phyloP scores from a whole-genome alignment of 495 filamentous ascomycete genomes.

The Penicillium pancosmium region DNA sequence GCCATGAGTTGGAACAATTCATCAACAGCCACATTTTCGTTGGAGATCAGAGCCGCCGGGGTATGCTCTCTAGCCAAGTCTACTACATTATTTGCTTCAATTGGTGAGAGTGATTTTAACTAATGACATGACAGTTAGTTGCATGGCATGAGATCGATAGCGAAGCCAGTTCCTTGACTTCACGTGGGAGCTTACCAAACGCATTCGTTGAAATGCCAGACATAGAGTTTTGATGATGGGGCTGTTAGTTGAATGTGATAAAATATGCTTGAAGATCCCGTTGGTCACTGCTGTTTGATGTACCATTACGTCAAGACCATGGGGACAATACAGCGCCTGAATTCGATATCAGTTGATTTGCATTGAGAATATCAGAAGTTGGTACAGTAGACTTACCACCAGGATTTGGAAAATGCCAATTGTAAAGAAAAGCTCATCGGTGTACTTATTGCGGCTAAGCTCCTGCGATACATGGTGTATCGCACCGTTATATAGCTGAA shows the following conservation, averaged over 20 bases:
- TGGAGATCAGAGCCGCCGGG: neutral
- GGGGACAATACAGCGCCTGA: constrained; percentile 8
- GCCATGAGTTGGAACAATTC: constrained; percentile 8
- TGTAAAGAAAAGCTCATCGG: constrained; percentile 15
- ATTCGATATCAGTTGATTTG: neutral
- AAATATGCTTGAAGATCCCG: constrained; percentile 6
- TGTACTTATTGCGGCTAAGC: constrained; percentile 12
- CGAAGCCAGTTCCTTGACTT: neutral
- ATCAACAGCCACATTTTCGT: constrained; percentile 3
- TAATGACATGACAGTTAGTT: constrained; percentile 1
- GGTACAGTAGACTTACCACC: constrained; percentile 4
- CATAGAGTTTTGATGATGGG: constrained; percentile 3
- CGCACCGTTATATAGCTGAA: constrained; percentile 17
- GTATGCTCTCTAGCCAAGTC: neutral
- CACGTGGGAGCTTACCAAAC: constrained; percentile 5
- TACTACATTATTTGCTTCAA: constrained; percentile 1
- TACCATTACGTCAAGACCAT: constrained; percentile 6
- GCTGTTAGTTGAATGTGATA: neutral
- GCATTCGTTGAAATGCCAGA: constrained; percentile 8
- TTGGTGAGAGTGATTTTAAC: constrained; percentile 8
- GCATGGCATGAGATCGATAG: neutral
- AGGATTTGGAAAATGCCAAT: constrained; percentile 12
- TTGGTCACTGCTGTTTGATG: constrained; percentile 9
- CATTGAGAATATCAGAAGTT: neutral
- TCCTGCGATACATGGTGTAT: constrained; percentile 9